Evolutionary conservation across 257 asterid genomes (phyloP), one percentile per base, ranked within the genome.

Genomic region (Nicotiana knightiana): DNA sequence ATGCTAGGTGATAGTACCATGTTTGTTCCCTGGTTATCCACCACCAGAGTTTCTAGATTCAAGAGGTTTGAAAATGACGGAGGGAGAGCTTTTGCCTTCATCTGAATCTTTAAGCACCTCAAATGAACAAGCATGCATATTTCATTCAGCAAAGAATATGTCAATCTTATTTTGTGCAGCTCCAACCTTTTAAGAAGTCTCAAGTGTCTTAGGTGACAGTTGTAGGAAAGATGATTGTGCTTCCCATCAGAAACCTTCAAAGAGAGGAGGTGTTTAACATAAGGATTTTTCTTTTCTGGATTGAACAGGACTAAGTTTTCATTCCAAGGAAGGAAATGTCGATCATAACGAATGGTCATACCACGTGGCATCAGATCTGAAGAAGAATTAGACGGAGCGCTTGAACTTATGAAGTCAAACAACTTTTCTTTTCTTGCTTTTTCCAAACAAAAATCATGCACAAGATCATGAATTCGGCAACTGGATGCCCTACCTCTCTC

Each of bases 401-500:
- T 43, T 37, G 62, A 12, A 8, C 37, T 51, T 43, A 48, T 26
- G 55, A 55, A 67, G 54, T 33, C 53, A 28, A 57, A 28, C 21
- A 59, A 24, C 4, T 7, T 78, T 53, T 54, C 67, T 43, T 82
- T 82, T 63, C 78, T 80, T 24, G 83, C 85, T 71, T 76, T 86
- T 61, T 71, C 79, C 79, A 58, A 53, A 76, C 86, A 82, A 37
- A 78, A 54, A 6, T 80, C 79, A 24, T 75, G 59, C 84, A 85
- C 18, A 10, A 83, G 67, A 81, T 85, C 84, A 33, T 85, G 88
- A 16, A 81, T 64, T 16, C 48, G 35, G 48, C 89, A 82, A 12
- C 83, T 32, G 55, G 59, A 79, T 24, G 82, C 46, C 53, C 77
- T 57, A 7, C 84, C 85, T 58, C 86, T 66, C 80, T 68, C 48